These are phyloP conservation scores for Dichotomopilus funicola DNA, from an alignment of 2,329 filamentous ascomycete genomes.

Conservation along the genomic window DNA sequence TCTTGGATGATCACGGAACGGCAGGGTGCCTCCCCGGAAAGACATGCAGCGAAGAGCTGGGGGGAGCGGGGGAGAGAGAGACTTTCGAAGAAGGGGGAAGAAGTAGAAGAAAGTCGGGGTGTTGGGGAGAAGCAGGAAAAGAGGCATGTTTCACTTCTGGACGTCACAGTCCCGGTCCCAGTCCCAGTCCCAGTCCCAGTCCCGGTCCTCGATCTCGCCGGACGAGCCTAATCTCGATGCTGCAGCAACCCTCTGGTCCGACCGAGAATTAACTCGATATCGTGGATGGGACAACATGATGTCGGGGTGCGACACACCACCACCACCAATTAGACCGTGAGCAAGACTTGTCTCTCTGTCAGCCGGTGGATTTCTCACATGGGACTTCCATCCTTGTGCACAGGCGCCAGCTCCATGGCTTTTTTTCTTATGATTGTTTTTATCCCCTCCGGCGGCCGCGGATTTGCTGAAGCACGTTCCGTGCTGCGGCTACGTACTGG, in stretches of 20 bases:
- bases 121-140: background rate
- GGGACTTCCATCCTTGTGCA: too few relatives aligned
- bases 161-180: background rate
- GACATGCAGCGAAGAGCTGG: too few relatives aligned
- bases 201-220: constrained; percentile 7
- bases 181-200: background rate
- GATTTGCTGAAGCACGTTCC: too few relatives aligned
- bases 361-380: too few relatives aligned
- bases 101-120: background rate
- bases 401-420: too few relatives aligned
- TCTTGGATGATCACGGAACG: constrained; percentile 5
- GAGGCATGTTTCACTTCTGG: constrained; percentile 2
- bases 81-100: too few relatives aligned
- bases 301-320: constrained; percentile 3
- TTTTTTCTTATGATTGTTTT: too few relatives aligned
- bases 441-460: too few relatives aligned
- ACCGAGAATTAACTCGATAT: constrained; percentile 3
- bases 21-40: constrained; percentile 7
- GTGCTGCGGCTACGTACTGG: too few relatives aligned
- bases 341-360: background rate
- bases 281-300: constrained; percentile 12
- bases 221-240: constrained; percentile 23
- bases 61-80: too few relatives aligned
- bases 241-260: constrained; percentile 17
- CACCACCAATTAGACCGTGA: background rate